phyloP scores from a whole-genome alignment of 495 filamentous ascomycete genomes.

The Durotheca rogersii region DNA sequence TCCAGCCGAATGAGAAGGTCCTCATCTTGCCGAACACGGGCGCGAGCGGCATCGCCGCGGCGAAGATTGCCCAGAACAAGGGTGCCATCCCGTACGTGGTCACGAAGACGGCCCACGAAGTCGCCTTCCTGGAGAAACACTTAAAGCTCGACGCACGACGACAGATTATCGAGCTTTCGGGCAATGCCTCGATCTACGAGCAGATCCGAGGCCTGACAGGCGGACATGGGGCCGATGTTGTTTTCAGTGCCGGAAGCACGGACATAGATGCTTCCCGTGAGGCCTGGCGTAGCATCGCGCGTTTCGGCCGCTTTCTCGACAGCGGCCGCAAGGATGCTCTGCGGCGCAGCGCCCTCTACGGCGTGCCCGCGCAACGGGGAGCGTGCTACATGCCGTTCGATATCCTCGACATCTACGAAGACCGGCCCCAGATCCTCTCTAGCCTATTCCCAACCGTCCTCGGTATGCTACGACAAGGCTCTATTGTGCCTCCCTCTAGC shows the following conservation, averaged over 20 bases:
- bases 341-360: conserved; percentile 13
- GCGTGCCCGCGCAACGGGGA: conserved; percentile 18
- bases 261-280: conserved; percentile 19
- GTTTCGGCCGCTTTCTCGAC: conserved; percentile 56
- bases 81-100: conserved; percentile 48
- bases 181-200: conserved; percentile 30
- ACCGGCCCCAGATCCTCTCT: conserved; percentile 4
- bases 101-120: conserved; percentile 37
- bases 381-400: conserved; percentile 26
- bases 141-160: conserved; percentile 41
- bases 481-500: conserved; percentile 1
- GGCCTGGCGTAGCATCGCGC: conserved; percentile 43
- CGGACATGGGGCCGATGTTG: conserved; percentile 32
- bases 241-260: conserved; percentile 31
- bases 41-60: conserved; percentile 42
- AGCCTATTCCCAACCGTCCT: conserved; percentile 3
- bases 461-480: conserved; percentile 1
- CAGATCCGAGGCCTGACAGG: conserved; percentile 20
- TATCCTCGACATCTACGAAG: conserved; percentile 21
- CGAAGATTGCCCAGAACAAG: conserved; percentile 41
- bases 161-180: conserved; percentile 40
- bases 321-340: conserved; percentile 50
- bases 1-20: conserved; percentile 17
- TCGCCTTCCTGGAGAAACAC: conserved; percentile 30
- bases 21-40: conserved; percentile 21